Evolutionary conservation across 208 protist genomes (phyloP), one percentile per base, ranked within the genome.

Genomic region (Crithidia expoeki): DNA sequence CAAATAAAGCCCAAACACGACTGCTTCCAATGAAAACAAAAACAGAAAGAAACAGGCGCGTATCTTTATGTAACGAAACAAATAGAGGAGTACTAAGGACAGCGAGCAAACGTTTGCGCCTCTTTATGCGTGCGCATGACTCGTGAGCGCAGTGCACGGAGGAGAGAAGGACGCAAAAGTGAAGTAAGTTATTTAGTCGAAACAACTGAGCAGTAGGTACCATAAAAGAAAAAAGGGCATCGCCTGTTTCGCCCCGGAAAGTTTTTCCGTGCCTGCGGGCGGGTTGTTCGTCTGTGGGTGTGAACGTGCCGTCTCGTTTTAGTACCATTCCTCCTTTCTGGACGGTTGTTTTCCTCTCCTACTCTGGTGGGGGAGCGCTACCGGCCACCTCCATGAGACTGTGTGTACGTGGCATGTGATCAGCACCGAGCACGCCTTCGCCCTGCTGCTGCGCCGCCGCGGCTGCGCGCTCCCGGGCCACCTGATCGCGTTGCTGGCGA

Each of bases 361-460:
- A 40, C 36, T 23, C 44, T 4, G 67, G 34, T 23, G 79, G 49
- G 0, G 83, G 34, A 7, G 72, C 85, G 36, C 75, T 85, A 11
- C 89, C 86, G 5, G 84, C 78, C 11, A 92, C 53, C 63, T 95
- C 88, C 90, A 95, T 95, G 23, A 95, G 58, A 49, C 87, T 93
- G 80, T 92, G 86, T 4, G 90, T 95, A 25, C 90, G 82, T 10
- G 81, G 81, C 75, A 95, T 81, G 77, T 95, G 90, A 42, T 92
- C 87, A 0, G 74, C 66, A 32, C 84, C 85, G 14, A 92, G 72
- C 7, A 85, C 79, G 34, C 81, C 72, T 12, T 90, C 78, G 46
- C 57, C 61, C 28, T 76, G 68, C 28, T 77, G 65, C 36, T 56
- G 42, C 21, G 52, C 49, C 17, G 75, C 75, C 34, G 80, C 74